A percentile compares a stretch with the other conserved stretches of the same genome.
Conservation (phyloP, 2,329 filamentous ascomycete species). For the Claviceps sp. region DNA sequence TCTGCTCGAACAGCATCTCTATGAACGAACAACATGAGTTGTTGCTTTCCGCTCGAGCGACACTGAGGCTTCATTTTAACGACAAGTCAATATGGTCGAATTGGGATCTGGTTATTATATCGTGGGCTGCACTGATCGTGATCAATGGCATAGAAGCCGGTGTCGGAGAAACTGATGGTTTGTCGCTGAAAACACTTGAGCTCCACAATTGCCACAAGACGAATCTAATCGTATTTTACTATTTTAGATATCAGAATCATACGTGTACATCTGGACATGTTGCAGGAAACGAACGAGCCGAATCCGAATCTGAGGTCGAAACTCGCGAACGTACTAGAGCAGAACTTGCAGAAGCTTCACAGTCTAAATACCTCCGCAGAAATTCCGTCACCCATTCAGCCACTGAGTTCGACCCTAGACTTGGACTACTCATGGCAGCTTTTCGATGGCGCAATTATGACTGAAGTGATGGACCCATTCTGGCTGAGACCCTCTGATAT, state of each 20-base stretch:
- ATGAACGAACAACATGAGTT: constrained; percentile 26
- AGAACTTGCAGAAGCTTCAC: constrained; percentile 13
- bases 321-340: constrained; percentile 10
- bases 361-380: constrained; percentile 8
- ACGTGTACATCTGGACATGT: constrained; percentile 15
- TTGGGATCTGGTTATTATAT: constrained; percentile 30
- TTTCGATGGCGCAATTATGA: constrained; percentile 8
- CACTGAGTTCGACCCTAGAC: constrained; percentile 3
- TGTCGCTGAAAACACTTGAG: neutral
- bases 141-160: constrained; percentile 27
- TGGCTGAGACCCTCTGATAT: constrained; percentile 1
- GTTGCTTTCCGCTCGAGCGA: constrained; percentile 25
- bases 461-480: constrained; percentile 2
- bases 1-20: constrained; percentile 22
- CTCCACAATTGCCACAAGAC: too few species aligned
- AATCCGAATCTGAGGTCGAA: constrained; percentile 12
- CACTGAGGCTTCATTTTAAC: constrained; percentile 25
- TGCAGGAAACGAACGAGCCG: constrained; percentile 16
- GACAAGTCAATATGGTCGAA: constrained; percentile 30
- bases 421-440: constrained; percentile 11
- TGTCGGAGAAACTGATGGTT: constrained; percentile 24
- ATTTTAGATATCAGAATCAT: constrained; percentile 15
- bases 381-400: constrained; percentile 4
- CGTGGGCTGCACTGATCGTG: constrained; percentile 30
- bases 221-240: neutral